phyloP scores from a whole-genome alignment of 495 filamentous ascomycete species.

The Trichocladium antarcticum region DNA sequence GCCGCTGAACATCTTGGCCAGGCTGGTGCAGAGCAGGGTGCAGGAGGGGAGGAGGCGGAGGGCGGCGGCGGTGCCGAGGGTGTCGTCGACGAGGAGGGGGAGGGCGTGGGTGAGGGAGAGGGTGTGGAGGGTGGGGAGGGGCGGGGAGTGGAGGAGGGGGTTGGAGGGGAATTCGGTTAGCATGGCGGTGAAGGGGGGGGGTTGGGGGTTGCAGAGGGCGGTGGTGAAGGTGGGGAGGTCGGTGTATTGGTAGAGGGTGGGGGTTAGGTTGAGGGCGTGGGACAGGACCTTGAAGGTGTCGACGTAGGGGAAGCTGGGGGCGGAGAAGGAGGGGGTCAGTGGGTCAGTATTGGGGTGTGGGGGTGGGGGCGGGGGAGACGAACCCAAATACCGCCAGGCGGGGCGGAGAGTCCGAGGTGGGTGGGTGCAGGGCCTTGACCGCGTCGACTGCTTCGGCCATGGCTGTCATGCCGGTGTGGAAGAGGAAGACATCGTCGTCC shows the following conservation, averaged over 20 bases:
- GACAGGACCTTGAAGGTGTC: conserved; percentile 20
- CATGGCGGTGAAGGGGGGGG: conserved; percentile 1
- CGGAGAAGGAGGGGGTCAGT: not conserved
- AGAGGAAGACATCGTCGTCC: conserved; percentile 15
- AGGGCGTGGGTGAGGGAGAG: conserved; percentile 5
- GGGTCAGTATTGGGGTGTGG: not conserved
- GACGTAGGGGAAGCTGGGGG: conserved; percentile 20
- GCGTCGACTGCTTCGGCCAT: conserved; percentile 5
- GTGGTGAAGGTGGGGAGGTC: not conserved
- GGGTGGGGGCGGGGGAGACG: not conserved
- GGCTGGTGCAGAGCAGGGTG: conserved; percentile 19
- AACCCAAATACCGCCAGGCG: conserved; percentile 15
- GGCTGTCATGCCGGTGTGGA: conserved; percentile 17
- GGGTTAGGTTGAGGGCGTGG: not conserved
- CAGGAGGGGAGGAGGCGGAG: conserved; percentile 9
- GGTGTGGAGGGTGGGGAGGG: not conserved
- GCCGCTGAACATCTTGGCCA: conserved; percentile 25
- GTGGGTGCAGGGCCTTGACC: not conserved
- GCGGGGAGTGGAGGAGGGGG: conserved; percentile 18
- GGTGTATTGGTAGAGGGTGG: conserved; percentile 2
- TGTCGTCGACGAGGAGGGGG: conserved; percentile 22
- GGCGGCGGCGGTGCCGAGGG: conserved; percentile 14
- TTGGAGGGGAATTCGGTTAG: conserved; percentile 26
- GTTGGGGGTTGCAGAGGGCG: not conserved
- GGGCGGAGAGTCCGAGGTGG: not conserved